These are phyloP conservation scores for Musa schizocarpa DNA, from an alignment of 176 grass and related monocot species.

Conservation along the genomic window DNA sequence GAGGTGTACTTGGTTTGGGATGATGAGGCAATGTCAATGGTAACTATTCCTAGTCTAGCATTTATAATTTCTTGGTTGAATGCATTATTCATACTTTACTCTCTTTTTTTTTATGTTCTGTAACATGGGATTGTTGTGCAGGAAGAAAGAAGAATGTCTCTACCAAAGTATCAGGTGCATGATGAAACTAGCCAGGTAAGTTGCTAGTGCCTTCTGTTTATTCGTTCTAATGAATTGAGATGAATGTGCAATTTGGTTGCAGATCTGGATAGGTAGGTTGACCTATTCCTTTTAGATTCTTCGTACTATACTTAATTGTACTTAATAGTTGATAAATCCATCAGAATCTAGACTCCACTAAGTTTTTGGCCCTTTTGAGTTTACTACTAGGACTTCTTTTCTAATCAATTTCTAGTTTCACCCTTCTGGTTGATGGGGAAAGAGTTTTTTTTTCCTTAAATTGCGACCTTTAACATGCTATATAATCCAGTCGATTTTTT, in stretches of 20 bases:
- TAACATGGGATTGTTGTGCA: slow-evolving; percentile 33
- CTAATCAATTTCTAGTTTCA: background rate
- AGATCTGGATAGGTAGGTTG: slow-evolving; percentile 12
- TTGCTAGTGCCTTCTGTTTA: slow-evolving; percentile 37
- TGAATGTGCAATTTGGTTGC: slow-evolving; percentile 5
- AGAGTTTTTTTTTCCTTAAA: slow-evolving; percentile 8
- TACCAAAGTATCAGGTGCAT: slow-evolving; percentile 87
- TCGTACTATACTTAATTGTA: background rate
- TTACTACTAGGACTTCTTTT: background rate
- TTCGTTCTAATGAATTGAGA: slow-evolving; percentile 28
- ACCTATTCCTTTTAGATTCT: background rate
- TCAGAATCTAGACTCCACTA: background rate
- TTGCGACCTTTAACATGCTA: slow-evolving; percentile 26
- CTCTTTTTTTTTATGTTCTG: background rate
- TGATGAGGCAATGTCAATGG: slow-evolving; percentile 99
- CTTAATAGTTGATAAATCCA: background rate
- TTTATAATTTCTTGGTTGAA: slow-evolving; percentile 5
- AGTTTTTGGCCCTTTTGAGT: background rate
- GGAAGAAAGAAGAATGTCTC: slow-evolving; percentile 93
- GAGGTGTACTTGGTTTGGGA: slow-evolving; percentile 97
- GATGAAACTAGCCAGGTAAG: slow-evolving; percentile 99
- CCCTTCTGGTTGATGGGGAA: background rate
- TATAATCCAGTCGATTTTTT: slow-evolving; percentile 37
- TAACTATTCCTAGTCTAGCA: slow-evolving; percentile 21
- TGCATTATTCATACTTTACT: slow-evolving; percentile 9